Percentiles rank a stretch among this genome's conserved stretches.
phyloP scores from a whole-genome alignment of 768 basidiomycete genomes.

The Rhodotorula graminis region DNA sequence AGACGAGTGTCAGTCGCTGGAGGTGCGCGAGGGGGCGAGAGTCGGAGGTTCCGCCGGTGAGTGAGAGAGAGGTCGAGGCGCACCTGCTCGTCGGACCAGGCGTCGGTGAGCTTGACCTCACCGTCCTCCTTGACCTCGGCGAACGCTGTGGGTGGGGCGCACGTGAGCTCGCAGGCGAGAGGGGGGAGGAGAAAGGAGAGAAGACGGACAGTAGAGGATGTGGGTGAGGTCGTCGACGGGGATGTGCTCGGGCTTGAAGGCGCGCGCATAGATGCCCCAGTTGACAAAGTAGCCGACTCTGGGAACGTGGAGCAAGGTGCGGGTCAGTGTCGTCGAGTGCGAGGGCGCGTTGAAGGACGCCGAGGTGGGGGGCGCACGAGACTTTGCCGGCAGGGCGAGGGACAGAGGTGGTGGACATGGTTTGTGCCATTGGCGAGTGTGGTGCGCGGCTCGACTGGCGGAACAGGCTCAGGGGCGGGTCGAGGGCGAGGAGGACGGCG shows the following conservation, averaged over 20 bases:
- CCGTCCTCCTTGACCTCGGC: constrained; percentile 62
- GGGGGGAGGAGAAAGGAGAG: background rate
- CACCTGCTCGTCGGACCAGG: constrained; percentile 82
- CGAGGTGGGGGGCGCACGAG: background rate
- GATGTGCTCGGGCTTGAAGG: constrained; percentile 79
- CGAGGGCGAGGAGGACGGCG: constrained; percentile 37
- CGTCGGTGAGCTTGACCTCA: constrained; percentile 60
- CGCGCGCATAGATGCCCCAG: constrained; percentile 71
- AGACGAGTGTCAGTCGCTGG: background rate
- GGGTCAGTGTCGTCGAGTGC: background rate
- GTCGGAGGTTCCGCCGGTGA: background rate
- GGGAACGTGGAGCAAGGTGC: background rate
- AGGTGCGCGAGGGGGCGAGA: too few species aligned
- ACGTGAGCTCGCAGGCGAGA: constrained; percentile 54
- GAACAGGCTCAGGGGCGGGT: background rate
- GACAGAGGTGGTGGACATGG: constrained; percentile 36
- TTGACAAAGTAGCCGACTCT: constrained; percentile 40
- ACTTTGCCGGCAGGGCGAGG: background rate
- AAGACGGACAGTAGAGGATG: constrained; percentile 32
- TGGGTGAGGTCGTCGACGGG: constrained; percentile 74
- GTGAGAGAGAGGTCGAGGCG: background rate
- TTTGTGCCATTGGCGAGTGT: constrained; percentile 48
- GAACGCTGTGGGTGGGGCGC: constrained; percentile 64
- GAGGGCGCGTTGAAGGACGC: too few species aligned
- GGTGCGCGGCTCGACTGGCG: background rate